Evolutionary conservation across 2,329 filamentous ascomycete genomes (phyloP).

Genomic region (Fusarium ambrosium): DNA sequence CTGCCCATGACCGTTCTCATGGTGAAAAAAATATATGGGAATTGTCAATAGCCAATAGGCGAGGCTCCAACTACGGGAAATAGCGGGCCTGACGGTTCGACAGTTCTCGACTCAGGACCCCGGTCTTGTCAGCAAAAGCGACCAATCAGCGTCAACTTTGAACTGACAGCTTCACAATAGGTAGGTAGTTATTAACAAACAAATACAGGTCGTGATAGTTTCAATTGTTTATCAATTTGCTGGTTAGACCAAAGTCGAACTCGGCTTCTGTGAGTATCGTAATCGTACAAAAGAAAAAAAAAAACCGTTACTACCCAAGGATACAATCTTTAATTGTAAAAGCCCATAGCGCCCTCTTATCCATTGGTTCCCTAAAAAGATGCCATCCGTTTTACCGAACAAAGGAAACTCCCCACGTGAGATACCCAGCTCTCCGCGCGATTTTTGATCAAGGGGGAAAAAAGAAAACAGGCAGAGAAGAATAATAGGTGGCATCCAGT

Average conservation of each 20-base stretch:
- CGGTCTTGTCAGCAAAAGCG: background rate
- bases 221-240: slow-evolving; percentile 25
- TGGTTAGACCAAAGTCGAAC: background rate
- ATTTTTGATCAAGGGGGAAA: background rate
- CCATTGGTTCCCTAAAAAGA: slow-evolving; percentile 3
- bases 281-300: slow-evolving; percentile 6
- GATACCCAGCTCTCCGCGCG: slow-evolving; percentile 36
- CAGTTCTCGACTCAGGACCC: slow-evolving; percentile 20
- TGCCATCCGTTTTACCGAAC: slow-evolving; percentile 12
- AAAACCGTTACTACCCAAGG: background rate
- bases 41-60: slow-evolving; percentile 22
- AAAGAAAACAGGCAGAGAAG: slow-evolving; percentile 9
- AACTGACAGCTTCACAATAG: background rate
- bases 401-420: slow-evolving; percentile 24
- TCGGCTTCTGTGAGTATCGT: background rate
- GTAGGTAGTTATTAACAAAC: background rate
- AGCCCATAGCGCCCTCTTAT: slow-evolving; percentile 16
- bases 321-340: slow-evolving; percentile 11
- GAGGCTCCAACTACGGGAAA: background rate
- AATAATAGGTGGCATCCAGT: slow-evolving; percentile 16
- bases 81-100: slow-evolving; percentile 12
- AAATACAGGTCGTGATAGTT: background rate
- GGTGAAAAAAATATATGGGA: slow-evolving; percentile 12
- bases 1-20: slow-evolving; percentile 24
- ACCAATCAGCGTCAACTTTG: slow-evolving; percentile 24